Percentiles rank a stretch among this genome's conserved stretches.
These are phyloP conservation scores for Westerdykella aurantiaca DNA, from an alignment of 2,329 filamentous ascomycete species.

Conservation along the genomic window DNA sequence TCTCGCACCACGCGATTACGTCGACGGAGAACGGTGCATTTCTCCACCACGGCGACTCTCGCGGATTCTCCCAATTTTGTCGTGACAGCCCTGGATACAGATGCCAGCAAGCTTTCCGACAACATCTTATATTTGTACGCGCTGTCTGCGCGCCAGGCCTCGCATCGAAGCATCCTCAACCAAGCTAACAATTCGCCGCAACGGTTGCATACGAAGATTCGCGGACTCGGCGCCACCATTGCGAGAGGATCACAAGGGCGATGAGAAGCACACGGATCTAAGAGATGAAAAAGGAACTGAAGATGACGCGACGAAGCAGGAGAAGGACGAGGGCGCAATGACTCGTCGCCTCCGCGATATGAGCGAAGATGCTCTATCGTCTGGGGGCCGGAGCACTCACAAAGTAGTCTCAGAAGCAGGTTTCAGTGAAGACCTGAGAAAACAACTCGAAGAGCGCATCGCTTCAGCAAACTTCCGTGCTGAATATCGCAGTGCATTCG, in stretches of 20 bases:
- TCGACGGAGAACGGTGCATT: no score
- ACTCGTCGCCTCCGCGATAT: constrained; percentile 53
- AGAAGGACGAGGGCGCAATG: constrained; percentile 49
- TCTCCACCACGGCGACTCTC: no score
- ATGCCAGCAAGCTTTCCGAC: constrained; percentile 22
- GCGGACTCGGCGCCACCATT: constrained; percentile 16
- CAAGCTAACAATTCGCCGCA: constrained; percentile 6
- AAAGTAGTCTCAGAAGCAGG: constrained; percentile 57
- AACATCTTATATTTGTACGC: constrained; percentile 32
- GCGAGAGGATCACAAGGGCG: constrained; percentile 8
- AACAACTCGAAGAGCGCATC: constrained; percentile 54
- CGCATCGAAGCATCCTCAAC: constrained; percentile 5
- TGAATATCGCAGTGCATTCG: constrained; percentile 50
- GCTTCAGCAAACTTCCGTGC: constrained; percentile 51
- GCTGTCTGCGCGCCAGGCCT: constrained; percentile 36
- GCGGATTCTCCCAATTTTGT: no score
- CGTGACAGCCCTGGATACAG: constrained; percentile 8
- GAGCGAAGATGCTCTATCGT: constrained; percentile 54
- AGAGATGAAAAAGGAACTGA: constrained; percentile 1
- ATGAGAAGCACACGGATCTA: constrained; percentile 1
- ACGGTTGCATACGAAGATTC: constrained; percentile 14
- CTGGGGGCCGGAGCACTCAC: constrained; percentile 49
- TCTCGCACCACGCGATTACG: no score
- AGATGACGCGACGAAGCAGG: constrained; percentile 3
- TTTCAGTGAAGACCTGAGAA: constrained; percentile 57